phyloP scores from a whole-genome alignment of 768 basidiomycete genomes.

The Lentinus brumalis region DNA sequence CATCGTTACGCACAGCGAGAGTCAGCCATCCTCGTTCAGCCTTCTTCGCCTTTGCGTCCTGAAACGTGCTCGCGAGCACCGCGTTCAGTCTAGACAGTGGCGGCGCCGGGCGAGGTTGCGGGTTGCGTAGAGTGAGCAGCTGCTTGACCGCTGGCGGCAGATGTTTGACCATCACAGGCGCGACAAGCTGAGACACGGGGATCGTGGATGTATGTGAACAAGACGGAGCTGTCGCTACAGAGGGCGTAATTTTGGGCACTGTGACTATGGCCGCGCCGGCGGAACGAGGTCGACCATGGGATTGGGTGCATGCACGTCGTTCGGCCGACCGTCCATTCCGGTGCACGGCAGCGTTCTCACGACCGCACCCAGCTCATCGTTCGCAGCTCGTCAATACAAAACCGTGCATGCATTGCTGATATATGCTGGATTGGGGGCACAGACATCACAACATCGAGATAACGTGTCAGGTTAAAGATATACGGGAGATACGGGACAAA shows the following conservation, averaged over 20 bases:
- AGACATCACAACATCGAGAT: slow-evolving; percentile 14
- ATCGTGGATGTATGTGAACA: neutral
- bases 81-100: slow-evolving; percentile 50
- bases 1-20: slow-evolving; percentile 57
- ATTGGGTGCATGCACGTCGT: neutral
- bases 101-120: slow-evolving; percentile 59
- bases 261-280: no score
- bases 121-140: slow-evolving; percentile 67
- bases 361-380: neutral
- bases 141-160: slow-evolving; percentile 74
- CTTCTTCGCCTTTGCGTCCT: slow-evolving; percentile 62
- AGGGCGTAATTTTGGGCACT: neutral
- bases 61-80: slow-evolving; percentile 62
- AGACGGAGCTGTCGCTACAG: neutral
- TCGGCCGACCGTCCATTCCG: no score
- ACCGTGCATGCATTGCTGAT: neutral
- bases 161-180: slow-evolving; percentile 37
- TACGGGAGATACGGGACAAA: neutral
- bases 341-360: no score
- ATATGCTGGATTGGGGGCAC: neutral
- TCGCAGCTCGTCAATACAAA: neutral
- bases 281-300: neutral
- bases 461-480: neutral
- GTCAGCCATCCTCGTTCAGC: slow-evolving; percentile 84
- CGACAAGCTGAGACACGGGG: neutral